A percentile compares a stretch with the other conserved stretches of the same genome.
Conservation (phyloP, 257 asterid genomes). For the Euphrasia confusa region DNA sequence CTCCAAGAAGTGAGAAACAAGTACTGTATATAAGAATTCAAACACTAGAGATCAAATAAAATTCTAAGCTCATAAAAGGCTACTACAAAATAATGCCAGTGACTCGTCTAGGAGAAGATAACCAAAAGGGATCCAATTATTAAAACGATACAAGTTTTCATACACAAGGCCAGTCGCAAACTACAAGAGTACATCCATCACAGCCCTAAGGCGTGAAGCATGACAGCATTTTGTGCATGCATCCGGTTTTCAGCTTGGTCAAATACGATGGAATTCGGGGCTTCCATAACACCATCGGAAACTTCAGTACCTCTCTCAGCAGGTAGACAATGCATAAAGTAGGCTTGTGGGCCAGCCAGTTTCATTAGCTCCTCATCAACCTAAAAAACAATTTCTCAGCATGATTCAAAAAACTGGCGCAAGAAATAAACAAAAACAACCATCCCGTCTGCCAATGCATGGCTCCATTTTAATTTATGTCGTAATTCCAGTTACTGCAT, state of each 20-base stretch:
- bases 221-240: slow-evolving; percentile 92
- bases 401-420: not conserved
- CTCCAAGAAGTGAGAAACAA: not conserved
- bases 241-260: slow-evolving; percentile 90
- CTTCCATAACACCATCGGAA: slow-evolving; percentile 76
- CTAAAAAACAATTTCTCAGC: slow-evolving; percentile 31
- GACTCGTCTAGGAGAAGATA: slow-evolving; percentile 16
- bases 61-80: slow-evolving; percentile 18
- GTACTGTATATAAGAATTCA: not conserved
- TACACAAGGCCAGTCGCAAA: not conserved
- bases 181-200: slow-evolving; percentile 22
- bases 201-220: slow-evolving; percentile 87
- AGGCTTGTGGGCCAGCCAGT: slow-evolving; percentile 77
- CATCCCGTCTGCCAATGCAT: not conserved
- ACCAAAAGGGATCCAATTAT: not conserved
- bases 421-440: no score
- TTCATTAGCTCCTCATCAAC: slow-evolving; percentile 84
- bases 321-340: slow-evolving; percentile 88
- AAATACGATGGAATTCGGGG: slow-evolving; percentile 76
- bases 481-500: not conserved
- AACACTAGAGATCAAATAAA: not conserved
- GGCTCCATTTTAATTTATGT: not conserved
- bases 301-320: slow-evolving; percentile 90
- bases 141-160: slow-evolving; percentile 2
- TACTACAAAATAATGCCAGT: slow-evolving; percentile 4